Evolutionary conservation across 495 filamentous ascomycete genomes (phyloP), one percentile per base, ranked within the genome.

Genomic region (Trichoderma parareesei): DNA sequence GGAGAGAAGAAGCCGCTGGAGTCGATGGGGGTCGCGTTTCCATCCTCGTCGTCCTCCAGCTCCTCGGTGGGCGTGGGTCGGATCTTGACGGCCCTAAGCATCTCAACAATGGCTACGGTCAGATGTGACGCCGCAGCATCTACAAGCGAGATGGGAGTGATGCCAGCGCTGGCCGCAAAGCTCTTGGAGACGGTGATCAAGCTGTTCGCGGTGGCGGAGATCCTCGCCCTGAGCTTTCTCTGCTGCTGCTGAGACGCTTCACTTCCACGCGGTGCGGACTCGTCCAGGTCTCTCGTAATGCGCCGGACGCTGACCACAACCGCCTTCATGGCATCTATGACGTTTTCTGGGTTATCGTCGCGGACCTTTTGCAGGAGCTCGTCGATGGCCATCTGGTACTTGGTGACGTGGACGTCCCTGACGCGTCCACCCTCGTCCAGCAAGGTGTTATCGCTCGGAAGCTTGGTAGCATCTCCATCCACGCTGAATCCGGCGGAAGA

Each of bases 111-210:
- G 3, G 91, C 87, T 5, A 90, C 85, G 10, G 89, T 89, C 33
- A 98, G 78, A 76, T 98, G 92, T 14, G 90, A 93, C n/a, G 93
- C 93, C 9, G 94, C 94, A 11, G 94, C 94, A 76, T 98, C 94
- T 16, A 98, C 79, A 27, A 98, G 76, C 3, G 91, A 95, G n/a
- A 98, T 89, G 2, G 95, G 94, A 4, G 91, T 93, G n/a, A 98
- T 80, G 18, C 94, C 94, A 41, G 81, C 84, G 1, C 91, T 86
- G 27, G 78, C 79, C 43, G 90, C 87, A 73, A 93, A 96, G 70
- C 95, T 96, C 78, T 93, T 96, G 27, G 89, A 88, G 4, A 93
- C 92, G 14, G 92, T 98, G 67, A 97, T 96, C 65, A 98, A 77
- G 69, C 96, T 96, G 80, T 98, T 98, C 38, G 94, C 91, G 13